Conservation (phyloP, 495 filamentous ascomycete species). For the Aspergillus carlsbadensis region DNA sequence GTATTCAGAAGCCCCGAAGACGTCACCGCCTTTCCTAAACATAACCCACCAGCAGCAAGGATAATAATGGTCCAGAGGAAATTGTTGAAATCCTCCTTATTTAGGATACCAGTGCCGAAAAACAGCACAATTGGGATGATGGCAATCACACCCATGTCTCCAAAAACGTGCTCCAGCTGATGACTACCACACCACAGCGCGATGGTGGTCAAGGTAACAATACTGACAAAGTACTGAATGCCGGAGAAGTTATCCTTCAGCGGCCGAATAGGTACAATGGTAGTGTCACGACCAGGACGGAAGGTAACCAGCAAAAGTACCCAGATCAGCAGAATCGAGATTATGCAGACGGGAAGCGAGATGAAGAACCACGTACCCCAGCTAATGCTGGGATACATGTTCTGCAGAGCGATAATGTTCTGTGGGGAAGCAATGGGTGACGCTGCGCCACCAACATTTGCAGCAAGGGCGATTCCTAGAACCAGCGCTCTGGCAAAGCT, state of each 20-base stretch:
- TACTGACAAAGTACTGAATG: constrained; percentile 87
- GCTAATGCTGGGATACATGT: constrained; percentile 85
- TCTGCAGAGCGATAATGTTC: constrained; percentile 93
- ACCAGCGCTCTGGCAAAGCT: constrained; percentile 93
- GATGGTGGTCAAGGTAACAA: constrained; percentile 85
- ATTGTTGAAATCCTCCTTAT: constrained; percentile 99
- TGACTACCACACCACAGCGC: constrained; percentile 89
- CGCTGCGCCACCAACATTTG: constrained; percentile 93
- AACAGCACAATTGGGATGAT: constrained; percentile 95
- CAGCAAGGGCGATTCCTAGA: constrained; percentile 91
- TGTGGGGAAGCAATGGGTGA: constrained; percentile 96
- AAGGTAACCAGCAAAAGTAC: constrained; percentile 79
- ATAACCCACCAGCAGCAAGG: constrained; percentile 88
- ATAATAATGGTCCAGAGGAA: constrained; percentile 99
- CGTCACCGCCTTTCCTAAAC: constrained; percentile 92
- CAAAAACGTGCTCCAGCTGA: constrained; percentile 81
- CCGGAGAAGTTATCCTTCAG: constrained; percentile 86
- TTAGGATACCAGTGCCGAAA: constrained; percentile 95
- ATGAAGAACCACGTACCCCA: constrained; percentile 99
- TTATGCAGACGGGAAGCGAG: constrained; percentile 85
- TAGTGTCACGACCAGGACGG: constrained; percentile 76
- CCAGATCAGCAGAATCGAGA: constrained; percentile 90
- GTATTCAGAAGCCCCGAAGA: constrained; percentile 91
- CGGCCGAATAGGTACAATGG: constrained; percentile 87
- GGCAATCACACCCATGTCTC: constrained; percentile 97